Percentiles rank a stretch among this genome's conserved stretches.
Conservation (phyloP, 1,284 basidiomycete species). For the Moniliella sp. region DNA sequence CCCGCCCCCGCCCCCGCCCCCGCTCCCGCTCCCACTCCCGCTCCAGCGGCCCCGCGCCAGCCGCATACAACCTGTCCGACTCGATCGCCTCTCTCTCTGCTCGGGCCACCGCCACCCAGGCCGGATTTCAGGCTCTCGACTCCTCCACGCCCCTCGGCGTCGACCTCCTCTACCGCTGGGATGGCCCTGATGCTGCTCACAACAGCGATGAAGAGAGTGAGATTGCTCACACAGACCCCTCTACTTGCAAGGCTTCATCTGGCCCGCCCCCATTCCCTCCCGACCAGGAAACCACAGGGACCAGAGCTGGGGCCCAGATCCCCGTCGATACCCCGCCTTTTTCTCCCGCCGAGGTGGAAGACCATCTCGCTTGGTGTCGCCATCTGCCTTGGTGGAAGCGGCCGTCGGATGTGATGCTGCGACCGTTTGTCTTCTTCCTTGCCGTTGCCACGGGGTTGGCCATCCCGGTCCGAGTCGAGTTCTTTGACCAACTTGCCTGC, state of each 20-base stretch:
- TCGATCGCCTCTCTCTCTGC: too few relatives aligned
- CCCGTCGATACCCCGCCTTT: neutral
- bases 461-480: slow-evolving; percentile 22
- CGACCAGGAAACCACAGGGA: too few relatives aligned
- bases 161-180: neutral
- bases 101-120: too few relatives aligned
- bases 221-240: too few relatives aligned
- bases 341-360: slow-evolving; percentile 7
- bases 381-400: slow-evolving; percentile 16
- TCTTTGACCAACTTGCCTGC: slow-evolving; percentile 24
- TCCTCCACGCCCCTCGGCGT: neutral
- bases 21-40: too few relatives aligned
- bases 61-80: too few relatives aligned
- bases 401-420: slow-evolving; percentile 17
- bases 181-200: neutral
- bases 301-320: too few relatives aligned
- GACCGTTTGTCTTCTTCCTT: slow-evolving; percentile 17
- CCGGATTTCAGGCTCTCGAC: neutral
- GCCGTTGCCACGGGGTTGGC: slow-evolving; percentile 16
- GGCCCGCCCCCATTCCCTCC: too few relatives aligned
- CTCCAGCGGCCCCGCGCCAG: too few relatives aligned
- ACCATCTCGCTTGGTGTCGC: slow-evolving; percentile 15
- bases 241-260: too few relatives aligned
- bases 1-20: too few relatives aligned
- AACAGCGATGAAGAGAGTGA: slow-evolving; percentile 1